Evolutionary conservation across 495 filamentous ascomycete genomes (phyloP), one percentile per base, ranked within the genome.

Genomic region (Penicillium cataractarum): DNA sequence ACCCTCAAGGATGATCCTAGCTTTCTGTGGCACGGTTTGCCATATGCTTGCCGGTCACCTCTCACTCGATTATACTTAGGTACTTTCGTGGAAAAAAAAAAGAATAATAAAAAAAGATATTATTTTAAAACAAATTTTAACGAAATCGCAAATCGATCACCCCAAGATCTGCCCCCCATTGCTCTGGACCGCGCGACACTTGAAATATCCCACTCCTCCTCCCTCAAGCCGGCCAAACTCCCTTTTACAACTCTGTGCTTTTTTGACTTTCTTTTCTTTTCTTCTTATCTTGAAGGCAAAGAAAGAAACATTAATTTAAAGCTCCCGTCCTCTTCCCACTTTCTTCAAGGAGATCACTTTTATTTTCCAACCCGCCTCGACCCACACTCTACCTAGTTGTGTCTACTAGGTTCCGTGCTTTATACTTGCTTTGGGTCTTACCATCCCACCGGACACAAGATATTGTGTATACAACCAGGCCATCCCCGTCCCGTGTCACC

Each of bases 1-100:
- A 61, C 61, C 37, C 55, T 65, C 74, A 70, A 65, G 76, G 76
- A 77, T 79, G 61, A 78, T 74, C 74, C 76, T 56, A 42, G 37
- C 60, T 68, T 59, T 49, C 32, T 61, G 55, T 56, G 48, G 27
- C 58, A 29, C 26, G 22, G 33, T 56, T 58, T 64, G 31, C 29
- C 31, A 58, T 3, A 51, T 55, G 44, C 61, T 55, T 54, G 52
- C 57, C 63, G 55, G 32, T 54, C 58, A 29, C 57, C 46, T 62
- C 5, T n/a, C 4, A 35, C 29, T 22, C 3, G n/a, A n/a, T n/a
- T n/a, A n/a, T n/a, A n/a, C n/a, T n/a, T n/a, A n/a, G 10, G 51
- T 54, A 33, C 51, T 54, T 32, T 35, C 8, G n/a, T 12, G 2
- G 7, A 22, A 54, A 32, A 19, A 9, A 17, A 53, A 31, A 31